Evolutionary conservation across 106 monocot species (phyloP), one percentile per base, ranked within the genome.

Genomic region (Dactylorhiza incarnata): DNA sequence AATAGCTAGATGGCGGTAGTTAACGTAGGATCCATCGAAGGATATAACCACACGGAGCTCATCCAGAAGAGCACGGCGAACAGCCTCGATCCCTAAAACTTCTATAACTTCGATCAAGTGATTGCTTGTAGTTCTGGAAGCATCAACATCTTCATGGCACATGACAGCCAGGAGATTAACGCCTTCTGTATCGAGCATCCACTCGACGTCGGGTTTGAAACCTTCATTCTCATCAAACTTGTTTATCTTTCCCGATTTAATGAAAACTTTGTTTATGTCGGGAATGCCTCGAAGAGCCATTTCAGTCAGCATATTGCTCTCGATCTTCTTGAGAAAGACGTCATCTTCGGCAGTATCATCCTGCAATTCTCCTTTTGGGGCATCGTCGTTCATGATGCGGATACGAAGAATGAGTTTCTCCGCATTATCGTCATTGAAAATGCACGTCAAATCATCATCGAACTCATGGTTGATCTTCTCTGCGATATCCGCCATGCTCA

Each of bases 31-130:
- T 67, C 99, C 99, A 79, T 99, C 99, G 77, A 99, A 99, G 22
- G 99, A 99, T 77, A 99, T 99, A 23, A 99, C 99, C 25, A 90
- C 99, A 1, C 99, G 85, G 67, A 99, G 62, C 69, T 99, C 99
- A 78, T 99, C 99, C n/a, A 99, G 82, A 51, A 99, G 89, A 49
- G 99, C 46, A 59, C 87, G 85, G 7, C 99, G 87, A 11, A 99
- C 94, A 71, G 99, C 99, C 79, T 99, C 99, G 25, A 99, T 99
- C 71, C 99, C 99, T 73, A 99, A 83, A 74, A 99, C 99, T 83
- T 99, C 94, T 62, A 99, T 99, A 4, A 99, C 94, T 82, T 99
- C 99, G 75, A 99, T 99, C 82, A 99, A 79, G 77, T 99, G 99
- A 67, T 99, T 99, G 76, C 99, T 99, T 49, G 99, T 99, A 10